These are phyloP conservation scores for Hemerocallis citrina DNA, from an alignment of 106 monocot genomes.

Conservation along the genomic window DNA sequence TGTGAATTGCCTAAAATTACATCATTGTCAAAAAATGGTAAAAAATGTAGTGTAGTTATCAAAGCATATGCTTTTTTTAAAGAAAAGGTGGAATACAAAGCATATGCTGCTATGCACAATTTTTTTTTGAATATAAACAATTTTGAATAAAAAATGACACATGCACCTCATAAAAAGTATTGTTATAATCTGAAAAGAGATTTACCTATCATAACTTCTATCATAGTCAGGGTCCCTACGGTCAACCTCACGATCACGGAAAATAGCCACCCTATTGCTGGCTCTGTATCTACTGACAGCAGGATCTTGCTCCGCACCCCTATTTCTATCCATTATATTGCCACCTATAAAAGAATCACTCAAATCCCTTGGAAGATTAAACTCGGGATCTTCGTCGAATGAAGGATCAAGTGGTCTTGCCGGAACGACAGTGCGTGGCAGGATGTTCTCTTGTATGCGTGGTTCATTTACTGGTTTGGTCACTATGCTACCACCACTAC, in stretches of 20 bases:
- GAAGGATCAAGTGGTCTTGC: conserved; percentile 21
- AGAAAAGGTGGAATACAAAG: too few species aligned
- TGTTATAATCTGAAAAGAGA: not conserved
- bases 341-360: conserved; percentile 31
- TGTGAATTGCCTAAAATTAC: too few species aligned
- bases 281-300: conserved; percentile 33
- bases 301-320: conserved; percentile 31
- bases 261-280: conserved; percentile 63
- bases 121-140: too few species aligned
- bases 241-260: conserved; percentile 83
- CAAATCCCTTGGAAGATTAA: conserved; percentile 15
- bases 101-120: too few species aligned
- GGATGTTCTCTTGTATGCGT: conserved; percentile 31
- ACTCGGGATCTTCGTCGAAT: conserved; percentile 19
- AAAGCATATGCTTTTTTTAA: too few species aligned
- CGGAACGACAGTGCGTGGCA: conserved; percentile 15
- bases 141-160: not conserved
- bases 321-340: conserved; percentile 36
- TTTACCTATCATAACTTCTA: conserved; percentile 91
- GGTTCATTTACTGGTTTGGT: conserved; percentile 30
- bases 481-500: conserved; percentile 9
- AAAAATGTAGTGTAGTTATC: too few species aligned
- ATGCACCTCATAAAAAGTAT: not conserved
- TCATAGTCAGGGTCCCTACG: conserved; percentile 97
- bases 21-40: too few species aligned